Evolutionary conservation across 140 eudicot species (phyloP).

Genomic region (Senecio squalidus): DNA sequence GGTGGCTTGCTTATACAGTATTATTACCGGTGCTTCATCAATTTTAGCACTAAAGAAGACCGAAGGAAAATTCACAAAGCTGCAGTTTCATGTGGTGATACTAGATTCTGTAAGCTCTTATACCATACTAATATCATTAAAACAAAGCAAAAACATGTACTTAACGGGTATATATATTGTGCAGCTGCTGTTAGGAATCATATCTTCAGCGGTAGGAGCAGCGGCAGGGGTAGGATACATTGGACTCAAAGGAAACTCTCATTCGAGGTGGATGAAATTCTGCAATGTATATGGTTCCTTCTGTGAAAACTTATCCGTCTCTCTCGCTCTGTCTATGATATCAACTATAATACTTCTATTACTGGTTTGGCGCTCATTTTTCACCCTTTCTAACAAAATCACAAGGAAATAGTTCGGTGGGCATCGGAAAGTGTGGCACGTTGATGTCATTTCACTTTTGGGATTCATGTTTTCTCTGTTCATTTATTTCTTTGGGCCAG

Average conservation of each 20-base stretch:
- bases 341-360: slow-evolving; percentile 40
- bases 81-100: slow-evolving; percentile 32
- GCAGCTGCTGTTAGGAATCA: slow-evolving; percentile 61
- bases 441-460: background rate
- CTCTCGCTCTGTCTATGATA: slow-evolving; percentile 30
- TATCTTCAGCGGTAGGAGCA: slow-evolving; percentile 71
- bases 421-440: background rate
- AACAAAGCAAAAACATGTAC: background rate
- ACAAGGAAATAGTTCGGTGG: slow-evolving; percentile 21
- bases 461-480: too few species aligned
- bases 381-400: slow-evolving; percentile 39
- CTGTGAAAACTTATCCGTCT: slow-evolving; percentile 45
- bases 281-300: slow-evolving; percentile 47
- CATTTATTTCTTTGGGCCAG: too few species aligned
- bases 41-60: slow-evolving; percentile 34
- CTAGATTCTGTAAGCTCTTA: slow-evolving; percentile 47
- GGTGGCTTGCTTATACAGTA: slow-evolving; percentile 50
- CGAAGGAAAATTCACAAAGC: slow-evolving; percentile 15
- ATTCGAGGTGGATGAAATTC: slow-evolving; percentile 48
- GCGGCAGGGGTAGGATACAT: slow-evolving; percentile 56
- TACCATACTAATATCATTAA: background rate
- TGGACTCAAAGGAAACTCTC: slow-evolving; percentile 60
- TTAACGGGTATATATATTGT: background rate
- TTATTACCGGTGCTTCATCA: slow-evolving; percentile 39
- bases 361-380: slow-evolving; percentile 44